These are phyloP conservation scores for Neospermospora avenae DNA, from an alignment of 2,329 filamentous ascomycete species.

Conservation along the genomic window DNA sequence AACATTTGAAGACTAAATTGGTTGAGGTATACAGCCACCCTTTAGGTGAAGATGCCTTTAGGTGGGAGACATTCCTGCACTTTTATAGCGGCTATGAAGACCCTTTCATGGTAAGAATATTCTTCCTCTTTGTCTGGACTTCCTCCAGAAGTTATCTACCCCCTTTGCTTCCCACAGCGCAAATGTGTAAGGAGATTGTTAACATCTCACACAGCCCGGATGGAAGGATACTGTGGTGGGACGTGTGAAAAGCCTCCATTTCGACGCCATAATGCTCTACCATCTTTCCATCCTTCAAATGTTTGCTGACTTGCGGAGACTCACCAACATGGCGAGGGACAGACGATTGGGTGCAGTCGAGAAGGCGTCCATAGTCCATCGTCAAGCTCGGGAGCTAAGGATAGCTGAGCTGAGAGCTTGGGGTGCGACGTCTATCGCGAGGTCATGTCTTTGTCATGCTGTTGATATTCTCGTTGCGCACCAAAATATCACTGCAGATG, in stretches of 20 bases:
- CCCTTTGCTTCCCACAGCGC: not conserved
- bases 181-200: not conserved
- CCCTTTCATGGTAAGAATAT: not conserved
- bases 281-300: conserved; percentile 39
- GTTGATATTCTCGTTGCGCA: conserved; percentile 32
- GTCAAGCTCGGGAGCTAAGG: conserved; percentile 20
- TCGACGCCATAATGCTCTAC: conserved; percentile 38
- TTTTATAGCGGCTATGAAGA: conserved; percentile 31
- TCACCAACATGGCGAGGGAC: conserved; percentile 33
- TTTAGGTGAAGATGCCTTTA: conserved; percentile 7
- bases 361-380: conserved; percentile 21
- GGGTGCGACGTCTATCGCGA: conserved; percentile 33
- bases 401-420: conserved; percentile 31
- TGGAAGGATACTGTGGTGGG: conserved; percentile 19
- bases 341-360: conserved; percentile 15
- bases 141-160: not conserved
- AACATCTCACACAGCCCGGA: conserved; percentile 1
- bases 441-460: conserved; percentile 37
- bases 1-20: conserved; percentile 20
- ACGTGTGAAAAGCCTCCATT: conserved; percentile 34
- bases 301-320: conserved; percentile 35
- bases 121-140: not conserved
- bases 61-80: conserved; percentile 14
- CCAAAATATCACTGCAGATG: conserved; percentile 7
- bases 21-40: conserved; percentile 17